A percentile compares a stretch with the other conserved stretches of the same genome.
Conservation (phyloP, 129 eudicot species). For the Erigeron canadensis region DNA sequence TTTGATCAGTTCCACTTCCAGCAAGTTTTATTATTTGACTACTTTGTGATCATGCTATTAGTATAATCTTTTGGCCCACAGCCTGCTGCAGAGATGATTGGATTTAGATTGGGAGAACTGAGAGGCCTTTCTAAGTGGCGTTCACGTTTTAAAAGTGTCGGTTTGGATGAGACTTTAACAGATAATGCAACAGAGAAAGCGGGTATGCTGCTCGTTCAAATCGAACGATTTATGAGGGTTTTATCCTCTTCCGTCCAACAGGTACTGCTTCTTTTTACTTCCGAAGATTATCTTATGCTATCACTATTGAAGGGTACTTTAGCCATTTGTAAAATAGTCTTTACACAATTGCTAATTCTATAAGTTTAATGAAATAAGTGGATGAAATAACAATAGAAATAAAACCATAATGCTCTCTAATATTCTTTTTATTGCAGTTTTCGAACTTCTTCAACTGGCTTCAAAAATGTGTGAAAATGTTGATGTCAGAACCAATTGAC, state of each 20-base stretch:
- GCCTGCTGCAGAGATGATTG: constrained; percentile 99
- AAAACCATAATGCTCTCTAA: constrained; percentile 47
- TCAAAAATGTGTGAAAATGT: constrained; percentile 75
- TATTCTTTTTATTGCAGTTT: constrained; percentile 53
- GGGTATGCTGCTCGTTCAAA: constrained; percentile 76
- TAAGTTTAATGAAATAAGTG: neutral
- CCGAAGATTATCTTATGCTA: neutral
- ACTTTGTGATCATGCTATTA: neutral
- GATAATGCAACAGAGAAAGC: constrained; percentile 78
- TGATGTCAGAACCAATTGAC: constrained; percentile 94
- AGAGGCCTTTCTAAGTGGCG: constrained; percentile 98
- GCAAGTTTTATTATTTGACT: neutral
- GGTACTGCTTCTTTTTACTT: constrained; percentile 35
- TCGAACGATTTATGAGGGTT: constrained; percentile 77
- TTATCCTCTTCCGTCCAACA: constrained; percentile 86
- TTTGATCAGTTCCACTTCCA: neutral
- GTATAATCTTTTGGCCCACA: constrained; percentile 30
- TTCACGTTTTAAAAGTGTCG: constrained; percentile 72
- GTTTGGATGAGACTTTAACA: constrained; percentile 82
- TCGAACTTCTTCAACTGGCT: constrained; percentile 98
- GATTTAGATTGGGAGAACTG: constrained; percentile 88
- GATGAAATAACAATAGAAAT: neutral
- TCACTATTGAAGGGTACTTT: neutral
- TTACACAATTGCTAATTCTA: neutral
- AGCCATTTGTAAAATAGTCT: neutral